Conservation (phyloP, 2,329 filamentous ascomycete genomes). For the Ascochyta pisi region DNA sequence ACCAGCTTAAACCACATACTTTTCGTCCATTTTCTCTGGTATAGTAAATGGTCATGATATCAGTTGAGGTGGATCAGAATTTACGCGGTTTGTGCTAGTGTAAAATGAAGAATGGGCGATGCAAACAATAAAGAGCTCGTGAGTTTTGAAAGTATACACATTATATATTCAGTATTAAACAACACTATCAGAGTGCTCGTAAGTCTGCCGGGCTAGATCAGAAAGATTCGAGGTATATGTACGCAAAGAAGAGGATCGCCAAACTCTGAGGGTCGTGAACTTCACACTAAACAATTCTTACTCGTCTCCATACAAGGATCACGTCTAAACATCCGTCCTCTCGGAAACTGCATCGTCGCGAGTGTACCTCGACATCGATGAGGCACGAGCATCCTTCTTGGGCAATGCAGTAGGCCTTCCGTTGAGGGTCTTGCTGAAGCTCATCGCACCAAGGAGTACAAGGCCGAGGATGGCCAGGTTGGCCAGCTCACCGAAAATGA, state of each 20-base stretch:
- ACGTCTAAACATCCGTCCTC: slow-evolving; percentile 3
- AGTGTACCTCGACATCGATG: slow-evolving; percentile 12
- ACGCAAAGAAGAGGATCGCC: not conserved
- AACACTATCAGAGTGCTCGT: not conserved
- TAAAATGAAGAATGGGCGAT: no score
- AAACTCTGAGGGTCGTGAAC: not conserved
- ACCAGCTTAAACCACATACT: no score
- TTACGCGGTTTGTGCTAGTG: no score
- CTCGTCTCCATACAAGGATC: not conserved
- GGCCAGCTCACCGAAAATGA: slow-evolving; percentile 27
- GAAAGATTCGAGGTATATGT: not conserved
- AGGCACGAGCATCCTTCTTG: slow-evolving; percentile 11
- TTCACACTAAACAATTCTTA: not conserved
- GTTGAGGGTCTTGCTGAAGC: slow-evolving; percentile 22
- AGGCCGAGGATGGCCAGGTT: slow-evolving; percentile 21
- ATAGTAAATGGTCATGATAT: no score
- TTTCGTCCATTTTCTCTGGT: no score
- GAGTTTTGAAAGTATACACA: not conserved
- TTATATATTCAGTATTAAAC: not conserved
- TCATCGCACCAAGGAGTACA: slow-evolving; percentile 20
- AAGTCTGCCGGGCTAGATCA: not conserved
- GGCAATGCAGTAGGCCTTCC: slow-evolving; percentile 2
- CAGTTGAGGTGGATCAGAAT: no score
- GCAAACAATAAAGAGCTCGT: no score
- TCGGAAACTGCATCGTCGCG: slow-evolving; percentile 5